phyloP scores from a whole-genome alignment of 176 grass and related monocot species.

The Aegilops bicornis region DNA sequence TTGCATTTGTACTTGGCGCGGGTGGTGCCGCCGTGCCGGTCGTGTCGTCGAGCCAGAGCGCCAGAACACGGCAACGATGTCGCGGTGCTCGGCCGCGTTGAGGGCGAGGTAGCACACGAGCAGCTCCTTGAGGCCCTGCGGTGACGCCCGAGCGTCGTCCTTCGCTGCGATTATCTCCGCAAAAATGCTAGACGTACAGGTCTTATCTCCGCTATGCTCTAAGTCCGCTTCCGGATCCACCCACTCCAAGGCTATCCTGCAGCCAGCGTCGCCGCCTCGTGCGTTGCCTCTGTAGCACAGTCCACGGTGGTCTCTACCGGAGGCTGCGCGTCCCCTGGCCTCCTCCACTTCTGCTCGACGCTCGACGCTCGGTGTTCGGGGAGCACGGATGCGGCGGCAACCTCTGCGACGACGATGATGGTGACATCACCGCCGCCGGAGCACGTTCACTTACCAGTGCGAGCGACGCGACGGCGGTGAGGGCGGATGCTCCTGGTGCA shows the following conservation, averaged over 20 bases:
- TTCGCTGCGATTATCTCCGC: constrained; percentile 67
- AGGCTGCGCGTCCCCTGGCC: not conserved
- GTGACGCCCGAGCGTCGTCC: constrained; percentile 32
- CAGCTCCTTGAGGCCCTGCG: constrained; percentile 56
- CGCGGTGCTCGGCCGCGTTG: constrained; percentile 59
- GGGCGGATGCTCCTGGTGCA: no score
- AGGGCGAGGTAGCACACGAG: constrained; percentile 61
- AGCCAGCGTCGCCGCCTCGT: not conserved
- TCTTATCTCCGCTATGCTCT: constrained; percentile 71
- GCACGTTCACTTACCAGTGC: not conserved
- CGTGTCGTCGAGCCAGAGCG: constrained; percentile 42
- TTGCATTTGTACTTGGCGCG: not conserved
- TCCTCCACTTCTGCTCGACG: not conserved
- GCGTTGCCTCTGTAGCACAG: not conserved
- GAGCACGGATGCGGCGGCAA: no score
- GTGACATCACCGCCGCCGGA: not conserved
- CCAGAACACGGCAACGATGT: constrained; percentile 69
- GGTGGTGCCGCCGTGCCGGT: not conserved
- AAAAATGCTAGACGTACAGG: no score
- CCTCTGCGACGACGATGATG: not conserved
- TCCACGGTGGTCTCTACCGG: no score
- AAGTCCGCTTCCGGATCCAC: constrained; percentile 68
- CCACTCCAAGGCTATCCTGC: constrained; percentile 54
- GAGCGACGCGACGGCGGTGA: no score
- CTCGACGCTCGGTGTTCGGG: not conserved